Evolutionary conservation across 192 early-diverging fungal genomes (phyloP).

Genomic region (Backusella sp.): DNA sequence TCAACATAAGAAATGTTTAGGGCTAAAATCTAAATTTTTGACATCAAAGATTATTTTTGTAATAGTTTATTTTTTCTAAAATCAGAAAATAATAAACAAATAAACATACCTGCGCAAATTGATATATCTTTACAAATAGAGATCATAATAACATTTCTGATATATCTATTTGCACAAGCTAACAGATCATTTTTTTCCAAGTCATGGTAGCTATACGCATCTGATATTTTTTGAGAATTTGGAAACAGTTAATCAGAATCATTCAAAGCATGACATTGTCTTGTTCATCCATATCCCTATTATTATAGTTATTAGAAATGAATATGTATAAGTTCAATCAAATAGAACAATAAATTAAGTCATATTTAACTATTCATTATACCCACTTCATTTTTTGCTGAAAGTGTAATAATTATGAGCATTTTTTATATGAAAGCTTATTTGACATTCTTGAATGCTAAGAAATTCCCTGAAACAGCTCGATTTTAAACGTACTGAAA

Average conservation of each 20-base stretch:
- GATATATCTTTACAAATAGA: not conserved
- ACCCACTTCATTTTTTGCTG: not conserved
- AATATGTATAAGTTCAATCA: not conserved
- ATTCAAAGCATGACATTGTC: not conserved
- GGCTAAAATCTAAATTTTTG: not conserved
- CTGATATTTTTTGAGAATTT: not conserved
- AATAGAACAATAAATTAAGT: not conserved
- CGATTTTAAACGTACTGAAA: not conserved
- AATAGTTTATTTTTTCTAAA: not conserved
- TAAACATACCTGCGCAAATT: not conserved
- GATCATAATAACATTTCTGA: not conserved
- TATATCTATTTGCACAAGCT: not conserved
- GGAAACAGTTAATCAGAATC: not conserved
- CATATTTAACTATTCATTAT: not conserved
- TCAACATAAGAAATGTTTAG: not conserved
- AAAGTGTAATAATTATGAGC: not conserved
- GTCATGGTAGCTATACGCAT: too few species aligned
- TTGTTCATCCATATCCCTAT: not conserved
- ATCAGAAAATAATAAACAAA: not conserved
- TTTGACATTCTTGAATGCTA: not conserved
- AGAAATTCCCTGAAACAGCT: not conserved
- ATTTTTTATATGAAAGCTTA: not conserved
- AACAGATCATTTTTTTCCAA: not conserved
- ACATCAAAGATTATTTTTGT: not conserved
- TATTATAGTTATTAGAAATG: not conserved